Conservation (phyloP, 495 filamentous ascomycete genomes). For the Penicillium egyptiacum region DNA sequence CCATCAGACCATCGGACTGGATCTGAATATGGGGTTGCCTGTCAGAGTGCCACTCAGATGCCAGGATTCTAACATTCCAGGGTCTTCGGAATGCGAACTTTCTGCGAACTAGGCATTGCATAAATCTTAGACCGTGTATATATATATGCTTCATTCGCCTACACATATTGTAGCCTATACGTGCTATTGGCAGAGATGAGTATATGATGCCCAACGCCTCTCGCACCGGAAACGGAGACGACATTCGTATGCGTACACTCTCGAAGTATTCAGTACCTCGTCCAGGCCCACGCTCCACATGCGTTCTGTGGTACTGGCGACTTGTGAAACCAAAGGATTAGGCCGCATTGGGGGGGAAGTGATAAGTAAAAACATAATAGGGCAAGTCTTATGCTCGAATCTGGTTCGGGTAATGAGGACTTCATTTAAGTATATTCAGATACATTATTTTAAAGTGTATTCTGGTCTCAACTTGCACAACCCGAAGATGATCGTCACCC, state of each 20-base stretch:
- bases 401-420: constrained; percentile 20
- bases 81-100: constrained; percentile 10
- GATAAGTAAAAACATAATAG: too few relatives aligned
- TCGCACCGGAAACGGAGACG: constrained; percentile 15
- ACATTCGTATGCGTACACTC: too few relatives aligned
- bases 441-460: not conserved
- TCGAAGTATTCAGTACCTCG: constrained; percentile 8
- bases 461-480: not conserved
- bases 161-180: not conserved
- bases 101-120: constrained; percentile 6
- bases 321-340: constrained; percentile 5
- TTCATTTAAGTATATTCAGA: not conserved
- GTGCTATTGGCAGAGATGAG: not conserved
- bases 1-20: constrained; percentile 1
- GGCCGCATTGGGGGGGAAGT: not conserved
- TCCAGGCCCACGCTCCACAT: not conserved
- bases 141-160: not conserved
- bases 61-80: not conserved
- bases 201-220: constrained; percentile 12
- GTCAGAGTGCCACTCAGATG: not conserved
- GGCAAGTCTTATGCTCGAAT: not conserved
- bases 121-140: not conserved
- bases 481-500: constrained; percentile 26
- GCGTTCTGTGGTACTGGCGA: constrained; percentile 1
- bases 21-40: constrained; percentile 12